phyloP scores from a whole-genome alignment of 2,329 filamentous ascomycete genomes.

The Arthroderma sp. region DNA sequence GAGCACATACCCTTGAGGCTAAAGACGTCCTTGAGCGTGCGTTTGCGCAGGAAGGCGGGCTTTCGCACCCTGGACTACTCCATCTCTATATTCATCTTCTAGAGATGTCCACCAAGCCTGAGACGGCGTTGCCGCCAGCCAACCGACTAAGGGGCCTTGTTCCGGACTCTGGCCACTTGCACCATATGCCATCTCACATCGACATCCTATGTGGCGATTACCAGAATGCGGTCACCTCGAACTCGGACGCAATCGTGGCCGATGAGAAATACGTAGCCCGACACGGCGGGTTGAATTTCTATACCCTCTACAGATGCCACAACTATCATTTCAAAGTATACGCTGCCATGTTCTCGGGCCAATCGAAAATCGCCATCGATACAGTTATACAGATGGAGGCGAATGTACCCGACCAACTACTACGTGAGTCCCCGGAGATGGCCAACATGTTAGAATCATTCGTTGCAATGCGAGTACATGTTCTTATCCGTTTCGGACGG shows the following conservation, averaged over 20 bases:
- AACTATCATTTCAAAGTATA: slow-evolving; percentile 66
- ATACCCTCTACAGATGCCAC: slow-evolving; percentile 63
- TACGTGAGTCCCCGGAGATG: slow-evolving; percentile 59
- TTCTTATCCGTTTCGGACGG: slow-evolving; percentile 58
- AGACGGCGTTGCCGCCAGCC: slow-evolving; percentile 49
- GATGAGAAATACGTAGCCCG: slow-evolving; percentile 54
- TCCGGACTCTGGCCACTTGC: slow-evolving; percentile 57
- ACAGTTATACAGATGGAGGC: slow-evolving; percentile 49
- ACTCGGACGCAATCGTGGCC: slow-evolving; percentile 52
- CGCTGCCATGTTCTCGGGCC: slow-evolving; percentile 64
- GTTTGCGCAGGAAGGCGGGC: slow-evolving; percentile 39
- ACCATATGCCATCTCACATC: slow-evolving; percentile 68
- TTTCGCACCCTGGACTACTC: slow-evolving; percentile 55
- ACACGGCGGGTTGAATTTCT: slow-evolving; percentile 55
- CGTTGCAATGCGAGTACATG: slow-evolving; percentile 54
- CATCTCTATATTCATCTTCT: slow-evolving; percentile 69
- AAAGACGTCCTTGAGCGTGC: slow-evolving; percentile 49
- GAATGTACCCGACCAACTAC: slow-evolving; percentile 50
- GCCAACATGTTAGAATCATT: slow-evolving; percentile 68
- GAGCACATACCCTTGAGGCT: slow-evolving; percentile 46
- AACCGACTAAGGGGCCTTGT: slow-evolving; percentile 52
- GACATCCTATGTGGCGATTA: slow-evolving; percentile 65
- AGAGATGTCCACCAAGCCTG: slow-evolving; percentile 60
- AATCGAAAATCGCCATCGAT: slow-evolving; percentile 50
- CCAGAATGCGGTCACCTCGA: slow-evolving; percentile 52